Base-by-base conservation (phyloP, 257 asterid species). In the Euphrasia confusa region DNA sequence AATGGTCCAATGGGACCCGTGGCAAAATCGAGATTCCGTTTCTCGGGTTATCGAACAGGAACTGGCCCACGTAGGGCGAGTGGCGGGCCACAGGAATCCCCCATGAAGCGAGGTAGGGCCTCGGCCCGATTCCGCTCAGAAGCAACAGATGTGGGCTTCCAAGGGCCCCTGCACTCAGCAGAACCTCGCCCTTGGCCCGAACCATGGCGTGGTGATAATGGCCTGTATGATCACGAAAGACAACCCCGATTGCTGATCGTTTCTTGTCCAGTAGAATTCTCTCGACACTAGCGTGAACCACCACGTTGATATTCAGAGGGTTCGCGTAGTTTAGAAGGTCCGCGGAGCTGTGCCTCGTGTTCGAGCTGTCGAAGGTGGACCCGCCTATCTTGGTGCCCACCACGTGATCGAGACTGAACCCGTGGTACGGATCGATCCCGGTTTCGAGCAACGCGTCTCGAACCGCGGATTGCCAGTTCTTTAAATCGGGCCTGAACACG, bases 121-220 rank as follows among this genome's bases (percentile, higher is more conserved):
- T 72, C 2, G 95, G 80, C 10, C 98, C 99, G 27, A 92, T 68
- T 3, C 99, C 99, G 61, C 99, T 92, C 66, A 92, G 67, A 1
- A 86, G 81, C 63, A 92, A 72, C 47, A 92, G 80, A 71, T 92
- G 99, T 0, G 99, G 99, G 71, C 86, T 92, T 7, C 99, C 99
- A 0, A 92, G 69, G 24, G 97, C 90, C 17, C 99, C 97, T 8
- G 99, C 99, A 8, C 78, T 70, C 1, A 89, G 73, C 66, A 92
- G 59, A 8, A 92, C 87, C 62, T 92, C 99, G 7, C 99, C 97
- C 53, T 49, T 75, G 0, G 75, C 75, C 15, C 75, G 71, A 72
- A 89, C 66, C 99, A 89, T 73, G 0, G 95, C 96, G 1, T 72
- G 96, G 83, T 89, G 97, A 65, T 66, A 82, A 2, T 53, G 65